These are phyloP conservation scores for Ophiosphaerella herpotricha DNA, from an alignment of 2,329 filamentous ascomycete species.

Conservation along the genomic window DNA sequence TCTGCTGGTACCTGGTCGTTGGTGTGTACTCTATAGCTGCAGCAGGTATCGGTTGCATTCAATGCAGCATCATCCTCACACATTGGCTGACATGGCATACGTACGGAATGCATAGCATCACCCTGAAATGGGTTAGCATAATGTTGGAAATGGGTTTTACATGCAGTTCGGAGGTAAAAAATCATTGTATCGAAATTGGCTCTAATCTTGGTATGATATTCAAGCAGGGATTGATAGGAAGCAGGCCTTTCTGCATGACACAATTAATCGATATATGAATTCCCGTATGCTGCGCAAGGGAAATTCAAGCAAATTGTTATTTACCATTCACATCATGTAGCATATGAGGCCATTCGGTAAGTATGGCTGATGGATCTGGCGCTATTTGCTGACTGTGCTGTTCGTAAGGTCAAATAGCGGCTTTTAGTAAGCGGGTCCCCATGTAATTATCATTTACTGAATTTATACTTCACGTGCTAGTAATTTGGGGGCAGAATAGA, in stretches of 20 bases:
- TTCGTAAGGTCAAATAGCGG: conserved; percentile 24
- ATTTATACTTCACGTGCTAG: conserved; percentile 15
- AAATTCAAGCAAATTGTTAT: conserved; percentile 15
- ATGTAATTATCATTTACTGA: conserved; percentile 18
- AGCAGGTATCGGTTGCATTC: too few relatives aligned
- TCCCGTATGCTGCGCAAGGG: not conserved
- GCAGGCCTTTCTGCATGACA: not conserved
- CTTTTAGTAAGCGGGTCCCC: conserved; percentile 25
- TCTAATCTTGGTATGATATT: not conserved
- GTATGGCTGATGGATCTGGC: conserved; percentile 18
- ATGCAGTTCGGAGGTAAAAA: too few relatives aligned
- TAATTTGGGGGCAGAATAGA: not conserved
- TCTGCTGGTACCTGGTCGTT: too few relatives aligned
- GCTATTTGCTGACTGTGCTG: conserved; percentile 44
- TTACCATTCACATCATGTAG: conserved; percentile 15
- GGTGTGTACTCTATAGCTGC: too few relatives aligned
- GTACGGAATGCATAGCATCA: too few relatives aligned
- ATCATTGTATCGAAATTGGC: too few relatives aligned
- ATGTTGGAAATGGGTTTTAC: too few relatives aligned
- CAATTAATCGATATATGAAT: not conserved
- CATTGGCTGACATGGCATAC: too few relatives aligned
- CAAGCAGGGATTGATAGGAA: not conserved
- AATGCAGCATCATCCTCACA: too few relatives aligned
- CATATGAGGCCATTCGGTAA: conserved; percentile 21
- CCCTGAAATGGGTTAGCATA: too few relatives aligned